These are phyloP conservation scores for Thozetella sp. DNA, from an alignment of 495 filamentous ascomycete genomes.

Conservation along the genomic window DNA sequence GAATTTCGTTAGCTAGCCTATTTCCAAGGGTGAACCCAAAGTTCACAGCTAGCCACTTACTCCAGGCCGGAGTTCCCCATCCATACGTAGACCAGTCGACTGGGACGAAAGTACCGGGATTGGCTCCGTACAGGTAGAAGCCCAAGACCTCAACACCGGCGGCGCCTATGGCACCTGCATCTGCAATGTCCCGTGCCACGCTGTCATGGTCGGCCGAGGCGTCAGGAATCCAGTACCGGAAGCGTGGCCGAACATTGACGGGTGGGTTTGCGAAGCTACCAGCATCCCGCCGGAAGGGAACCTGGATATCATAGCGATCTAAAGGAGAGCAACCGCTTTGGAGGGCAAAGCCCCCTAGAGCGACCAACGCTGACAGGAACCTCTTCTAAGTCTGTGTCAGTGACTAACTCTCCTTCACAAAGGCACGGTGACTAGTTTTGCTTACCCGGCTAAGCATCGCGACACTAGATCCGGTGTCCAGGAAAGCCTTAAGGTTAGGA, in stretches of 20 bases:
- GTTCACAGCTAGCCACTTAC: neutral
- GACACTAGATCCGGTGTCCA: no score
- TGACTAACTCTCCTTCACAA: no score
- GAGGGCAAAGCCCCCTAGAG: no score
- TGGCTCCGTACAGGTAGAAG: conserved; percentile 4
- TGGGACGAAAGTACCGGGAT: neutral
- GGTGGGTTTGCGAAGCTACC: conserved; percentile 6
- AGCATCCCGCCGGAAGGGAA: no score
- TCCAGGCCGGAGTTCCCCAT: conserved; percentile 4
- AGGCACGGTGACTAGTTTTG: no score
- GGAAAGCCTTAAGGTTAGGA: no score
- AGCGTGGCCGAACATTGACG: conserved; percentile 4
- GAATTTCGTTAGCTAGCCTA: neutral
- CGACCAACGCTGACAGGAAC: no score
- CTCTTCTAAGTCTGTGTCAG: no score
- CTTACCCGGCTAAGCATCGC: no score
- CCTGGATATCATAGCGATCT: no score
- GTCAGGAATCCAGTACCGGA: conserved; percentile 9
- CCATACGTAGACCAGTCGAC: conserved; percentile 5
- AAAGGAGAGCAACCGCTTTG: no score
- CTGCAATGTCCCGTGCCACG: neutral
- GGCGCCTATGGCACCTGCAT: neutral
- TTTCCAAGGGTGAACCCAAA: neutral
- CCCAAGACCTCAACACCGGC: conserved; percentile 1
- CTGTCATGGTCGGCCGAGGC: neutral